Evolutionary conservation across 495 filamentous ascomycete species (phyloP).

Genomic region (Penicillium soppii): DNA sequence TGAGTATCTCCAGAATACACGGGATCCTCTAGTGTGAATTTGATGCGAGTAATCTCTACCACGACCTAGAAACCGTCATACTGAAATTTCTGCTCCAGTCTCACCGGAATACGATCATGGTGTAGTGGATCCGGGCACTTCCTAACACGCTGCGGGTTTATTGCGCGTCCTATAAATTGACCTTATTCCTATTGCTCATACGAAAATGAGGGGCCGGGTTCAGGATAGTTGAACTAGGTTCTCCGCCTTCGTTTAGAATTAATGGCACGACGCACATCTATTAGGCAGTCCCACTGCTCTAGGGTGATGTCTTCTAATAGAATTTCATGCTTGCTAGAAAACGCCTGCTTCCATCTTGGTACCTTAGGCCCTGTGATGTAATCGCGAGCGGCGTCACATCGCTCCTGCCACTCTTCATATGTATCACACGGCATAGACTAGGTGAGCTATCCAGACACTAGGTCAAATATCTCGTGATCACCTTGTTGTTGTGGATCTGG

Average conservation of each 20-base stretch:
- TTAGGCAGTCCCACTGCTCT: not conserved
- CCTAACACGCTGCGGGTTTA: not conserved
- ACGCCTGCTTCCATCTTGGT: not conserved
- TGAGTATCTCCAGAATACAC: not conserved
- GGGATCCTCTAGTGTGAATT: not conserved
- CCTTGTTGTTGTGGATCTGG: not conserved
- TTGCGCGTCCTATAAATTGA: not conserved
- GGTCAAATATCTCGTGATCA: not conserved
- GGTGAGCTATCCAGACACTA: not conserved
- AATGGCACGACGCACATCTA: not conserved
- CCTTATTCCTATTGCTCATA: not conserved
- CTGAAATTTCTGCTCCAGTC: not conserved
- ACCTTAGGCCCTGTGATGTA: not conserved
- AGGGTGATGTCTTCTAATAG: not conserved
- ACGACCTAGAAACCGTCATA: not conserved
- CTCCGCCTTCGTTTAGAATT: not conserved
- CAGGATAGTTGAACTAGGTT: not conserved
- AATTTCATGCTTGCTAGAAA: not conserved
- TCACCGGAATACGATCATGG: not conserved
- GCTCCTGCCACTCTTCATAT: not conserved
- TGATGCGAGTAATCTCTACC: not conserved
- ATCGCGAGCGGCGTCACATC: not conserved
- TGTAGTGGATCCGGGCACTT: not conserved
- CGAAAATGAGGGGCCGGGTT: not conserved
- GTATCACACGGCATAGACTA: not conserved